These are phyloP conservation scores for Inonotus obliquus DNA, from an alignment of 1,284 basidiomycete species.

Conservation along the genomic window DNA sequence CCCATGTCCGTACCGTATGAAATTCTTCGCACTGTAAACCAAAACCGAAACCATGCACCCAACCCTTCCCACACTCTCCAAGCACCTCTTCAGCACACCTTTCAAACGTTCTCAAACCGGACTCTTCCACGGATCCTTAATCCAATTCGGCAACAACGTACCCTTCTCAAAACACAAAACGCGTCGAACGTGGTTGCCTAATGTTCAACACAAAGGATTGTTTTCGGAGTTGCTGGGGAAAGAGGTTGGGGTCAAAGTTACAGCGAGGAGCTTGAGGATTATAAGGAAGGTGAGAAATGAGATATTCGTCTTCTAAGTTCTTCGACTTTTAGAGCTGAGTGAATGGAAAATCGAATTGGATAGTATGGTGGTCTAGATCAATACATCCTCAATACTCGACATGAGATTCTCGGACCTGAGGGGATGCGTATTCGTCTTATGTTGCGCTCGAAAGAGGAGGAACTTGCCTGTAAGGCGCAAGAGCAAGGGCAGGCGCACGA, in stretches of 20 bases:
- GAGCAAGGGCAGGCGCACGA: not conserved
- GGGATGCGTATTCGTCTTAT: slow-evolving; percentile 68
- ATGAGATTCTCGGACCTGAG: slow-evolving; percentile 63
- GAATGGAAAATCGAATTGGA: not conserved
- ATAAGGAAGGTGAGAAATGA: slow-evolving; percentile 63
- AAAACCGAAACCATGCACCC: slow-evolving; percentile 31
- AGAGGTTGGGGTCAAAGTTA: slow-evolving; percentile 61
- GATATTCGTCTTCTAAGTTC: not conserved
- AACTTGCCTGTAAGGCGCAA: slow-evolving; percentile 12
- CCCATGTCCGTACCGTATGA: no score
- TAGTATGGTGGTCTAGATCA: slow-evolving; percentile 77
- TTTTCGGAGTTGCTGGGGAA: slow-evolving; percentile 60
- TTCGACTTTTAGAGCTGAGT: no score
- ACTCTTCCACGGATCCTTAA: slow-evolving; percentile 76
- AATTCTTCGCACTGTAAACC: no score
- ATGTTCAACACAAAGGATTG: slow-evolving; percentile 72
- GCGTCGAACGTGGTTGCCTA: slow-evolving; percentile 86
- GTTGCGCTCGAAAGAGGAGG: slow-evolving; percentile 41
- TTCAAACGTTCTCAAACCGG: slow-evolving; percentile 75
- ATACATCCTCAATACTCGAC: slow-evolving; percentile 65
- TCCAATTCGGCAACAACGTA: slow-evolving; percentile 85
- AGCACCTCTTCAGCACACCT: slow-evolving; percentile 45
- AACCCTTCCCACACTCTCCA: slow-evolving; percentile 29
- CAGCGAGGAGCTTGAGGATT: slow-evolving; percentile 68
- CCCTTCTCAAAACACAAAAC: slow-evolving; percentile 91